Conservation (phyloP, 2,329 filamentous ascomycete species). For the Penicillium sp. region DNA sequence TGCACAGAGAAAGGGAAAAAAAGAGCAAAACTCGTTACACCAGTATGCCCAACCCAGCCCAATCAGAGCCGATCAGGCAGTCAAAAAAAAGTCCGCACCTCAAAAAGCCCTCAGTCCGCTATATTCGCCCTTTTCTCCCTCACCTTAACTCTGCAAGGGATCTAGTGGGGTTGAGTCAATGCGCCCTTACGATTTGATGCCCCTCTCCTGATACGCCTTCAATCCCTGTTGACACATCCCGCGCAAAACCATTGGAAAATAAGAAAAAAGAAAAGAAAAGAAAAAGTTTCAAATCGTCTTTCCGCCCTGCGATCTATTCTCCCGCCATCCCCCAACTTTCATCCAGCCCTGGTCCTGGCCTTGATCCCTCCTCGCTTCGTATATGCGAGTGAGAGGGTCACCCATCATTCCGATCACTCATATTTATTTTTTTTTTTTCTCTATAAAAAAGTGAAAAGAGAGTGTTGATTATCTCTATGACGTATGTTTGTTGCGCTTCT, state of each 20-base stretch:
- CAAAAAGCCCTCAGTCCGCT: constrained; percentile 2
- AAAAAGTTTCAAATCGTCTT: not conserved
- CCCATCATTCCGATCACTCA: not conserved
- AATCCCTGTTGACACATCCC: not conserved
- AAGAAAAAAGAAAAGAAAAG: not conserved
- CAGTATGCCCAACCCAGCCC: constrained; percentile 15
- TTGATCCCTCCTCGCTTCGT: constrained; percentile 14
- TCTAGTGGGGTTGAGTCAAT: not conserved
- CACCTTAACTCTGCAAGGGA: not conserved
- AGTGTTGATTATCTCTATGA: constrained; percentile 19
- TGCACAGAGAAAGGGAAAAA: not conserved
- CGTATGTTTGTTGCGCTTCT: constrained; percentile 18
- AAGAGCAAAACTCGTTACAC: constrained; percentile 2
- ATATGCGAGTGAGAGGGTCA: constrained; percentile 6
- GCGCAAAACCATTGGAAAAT: not conserved
- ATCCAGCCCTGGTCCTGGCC: not conserved
- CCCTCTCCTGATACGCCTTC: constrained; percentile 4
- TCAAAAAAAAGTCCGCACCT: constrained; percentile 6
- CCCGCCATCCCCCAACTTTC: constrained; percentile 1
- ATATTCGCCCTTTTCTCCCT: constrained; percentile 1
- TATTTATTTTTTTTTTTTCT: not conserved
- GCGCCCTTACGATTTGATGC: not conserved
- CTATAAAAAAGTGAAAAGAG: constrained; percentile 1
- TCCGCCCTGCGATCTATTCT: not conserved
- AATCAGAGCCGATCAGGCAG: constrained; percentile 7